Evolutionary conservation across 164 flowering plant genomes (phyloP).

Genomic region (Tinospora cordifolia): DNA sequence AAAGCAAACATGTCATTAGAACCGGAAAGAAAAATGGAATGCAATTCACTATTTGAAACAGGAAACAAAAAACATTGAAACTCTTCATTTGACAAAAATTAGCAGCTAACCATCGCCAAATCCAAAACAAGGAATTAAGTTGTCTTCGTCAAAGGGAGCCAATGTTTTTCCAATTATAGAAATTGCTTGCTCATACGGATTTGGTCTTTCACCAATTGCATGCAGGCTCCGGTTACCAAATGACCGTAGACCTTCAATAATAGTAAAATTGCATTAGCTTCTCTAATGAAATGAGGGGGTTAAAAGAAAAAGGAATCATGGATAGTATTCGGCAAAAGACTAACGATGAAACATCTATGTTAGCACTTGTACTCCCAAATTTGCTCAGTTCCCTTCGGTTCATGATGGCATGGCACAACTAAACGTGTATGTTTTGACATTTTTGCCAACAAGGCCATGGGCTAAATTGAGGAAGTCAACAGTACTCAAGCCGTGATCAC

Average conservation of each 20-base stretch:
- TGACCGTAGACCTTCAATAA: conserved; percentile 45
- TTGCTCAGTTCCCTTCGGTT: too few relatives aligned
- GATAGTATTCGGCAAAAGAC: background rate
- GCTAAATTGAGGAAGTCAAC: too few relatives aligned
- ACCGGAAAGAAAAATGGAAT: background rate
- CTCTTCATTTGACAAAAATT: background rate
- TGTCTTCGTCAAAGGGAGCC: conserved; percentile 77
- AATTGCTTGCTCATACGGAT: conserved; percentile 77
- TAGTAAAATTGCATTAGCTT: conserved; percentile 11
- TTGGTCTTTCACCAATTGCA: conserved; percentile 44
- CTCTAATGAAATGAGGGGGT: background rate
- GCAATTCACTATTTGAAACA: too few relatives aligned
- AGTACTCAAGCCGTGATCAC: too few relatives aligned
- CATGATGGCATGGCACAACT: too few relatives aligned
- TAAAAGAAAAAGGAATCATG: background rate
- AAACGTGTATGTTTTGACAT: too few relatives aligned
- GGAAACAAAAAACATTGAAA: background rate
- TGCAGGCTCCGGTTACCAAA: conserved; percentile 58
- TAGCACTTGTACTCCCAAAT: too few relatives aligned
- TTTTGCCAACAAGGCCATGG: too few relatives aligned
- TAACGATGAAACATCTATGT: too few relatives aligned
- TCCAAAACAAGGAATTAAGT: conserved; percentile 35
- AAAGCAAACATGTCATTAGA: background rate
- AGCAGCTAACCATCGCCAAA: conserved; percentile 44
- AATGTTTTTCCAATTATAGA: conserved; percentile 59